Conservation (phyloP, 768 basidiomycete genomes). For the Butyriboletus loyo region DNA sequence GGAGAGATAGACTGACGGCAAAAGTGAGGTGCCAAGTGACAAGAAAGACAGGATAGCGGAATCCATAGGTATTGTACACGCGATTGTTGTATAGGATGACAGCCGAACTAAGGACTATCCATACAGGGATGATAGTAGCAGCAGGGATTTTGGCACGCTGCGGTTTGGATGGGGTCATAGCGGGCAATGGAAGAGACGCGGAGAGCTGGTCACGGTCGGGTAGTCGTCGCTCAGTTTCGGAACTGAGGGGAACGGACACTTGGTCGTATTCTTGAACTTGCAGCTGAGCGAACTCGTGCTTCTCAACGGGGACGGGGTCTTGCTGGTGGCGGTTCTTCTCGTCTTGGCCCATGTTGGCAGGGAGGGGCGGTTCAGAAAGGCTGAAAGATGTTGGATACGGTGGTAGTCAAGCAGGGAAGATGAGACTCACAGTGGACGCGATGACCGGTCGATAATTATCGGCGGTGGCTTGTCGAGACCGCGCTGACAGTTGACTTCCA, state of each 20-base stretch:
- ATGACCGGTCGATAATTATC: too few species aligned
- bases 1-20: conserved; percentile 42
- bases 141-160: conserved; percentile 59
- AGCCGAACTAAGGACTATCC: conserved; percentile 85
- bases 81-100: conserved; percentile 98
- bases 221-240: neutral
- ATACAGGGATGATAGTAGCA: conserved; percentile 78
- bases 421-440: conserved; percentile 10
- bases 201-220: conserved; percentile 6
- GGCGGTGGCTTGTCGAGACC: neutral
- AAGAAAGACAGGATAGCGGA: conserved; percentile 89
- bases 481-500: too few species aligned
- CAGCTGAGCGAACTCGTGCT: conserved; percentile 17
- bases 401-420: neutral
- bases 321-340: conserved; percentile 19
- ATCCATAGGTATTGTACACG: conserved; percentile 76
- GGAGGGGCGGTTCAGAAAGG: neutral
- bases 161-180: conserved; percentile 40
- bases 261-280: conserved; percentile 20
- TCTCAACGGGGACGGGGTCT: conserved; percentile 12
- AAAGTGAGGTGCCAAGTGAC: conserved; percentile 84
- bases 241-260: conserved; percentile 1
- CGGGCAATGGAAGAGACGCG: conserved; percentile 55
- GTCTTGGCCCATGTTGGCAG: conserved; percentile 20
- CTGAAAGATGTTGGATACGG: neutral